Conservation (phyloP, 208 protist genomes). For the Phytomonas sp. region DNA sequence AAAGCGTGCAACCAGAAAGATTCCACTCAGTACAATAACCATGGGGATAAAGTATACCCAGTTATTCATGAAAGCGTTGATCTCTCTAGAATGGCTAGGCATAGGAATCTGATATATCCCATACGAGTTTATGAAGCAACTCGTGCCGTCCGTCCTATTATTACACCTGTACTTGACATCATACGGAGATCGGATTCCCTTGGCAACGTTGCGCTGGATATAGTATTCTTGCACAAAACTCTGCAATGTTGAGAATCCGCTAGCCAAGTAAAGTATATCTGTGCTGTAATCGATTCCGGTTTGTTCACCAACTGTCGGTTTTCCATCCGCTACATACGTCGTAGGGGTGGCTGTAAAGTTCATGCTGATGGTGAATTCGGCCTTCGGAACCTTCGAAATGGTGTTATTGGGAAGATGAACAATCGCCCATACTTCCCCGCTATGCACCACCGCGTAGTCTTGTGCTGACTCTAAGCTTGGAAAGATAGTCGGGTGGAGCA, state of each 20-base stretch:
- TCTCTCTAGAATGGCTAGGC: constrained; percentile 30
- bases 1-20: constrained; percentile 64
- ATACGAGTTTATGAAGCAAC: constrained; percentile 16
- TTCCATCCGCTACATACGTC: constrained; percentile 31
- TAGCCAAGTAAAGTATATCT: constrained; percentile 62
- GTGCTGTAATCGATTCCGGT: constrained; percentile 18
- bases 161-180: constrained; percentile 6
- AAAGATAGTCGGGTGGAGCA: constrained; percentile 36
- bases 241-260: constrained; percentile 81
- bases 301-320: constrained; percentile 28
- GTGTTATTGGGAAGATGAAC: constrained; percentile 34
- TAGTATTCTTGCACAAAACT: constrained; percentile 60
- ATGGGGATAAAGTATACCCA: constrained; percentile 76
- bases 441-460: constrained; percentile 35
- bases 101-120: constrained; percentile 41
- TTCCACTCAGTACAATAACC: constrained; percentile 50
- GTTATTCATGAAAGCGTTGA: constrained; percentile 44
- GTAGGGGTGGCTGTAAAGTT: constrained; percentile 76
- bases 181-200: not conserved
- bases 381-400: not conserved
- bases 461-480: constrained; percentile 34
- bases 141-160: not conserved
- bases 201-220: constrained; percentile 16
- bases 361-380: constrained; percentile 78
- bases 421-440: constrained; percentile 67